Conservation (phyloP, 2,329 filamentous ascomycete genomes). For the Colletotrichum acutatum region DNA sequence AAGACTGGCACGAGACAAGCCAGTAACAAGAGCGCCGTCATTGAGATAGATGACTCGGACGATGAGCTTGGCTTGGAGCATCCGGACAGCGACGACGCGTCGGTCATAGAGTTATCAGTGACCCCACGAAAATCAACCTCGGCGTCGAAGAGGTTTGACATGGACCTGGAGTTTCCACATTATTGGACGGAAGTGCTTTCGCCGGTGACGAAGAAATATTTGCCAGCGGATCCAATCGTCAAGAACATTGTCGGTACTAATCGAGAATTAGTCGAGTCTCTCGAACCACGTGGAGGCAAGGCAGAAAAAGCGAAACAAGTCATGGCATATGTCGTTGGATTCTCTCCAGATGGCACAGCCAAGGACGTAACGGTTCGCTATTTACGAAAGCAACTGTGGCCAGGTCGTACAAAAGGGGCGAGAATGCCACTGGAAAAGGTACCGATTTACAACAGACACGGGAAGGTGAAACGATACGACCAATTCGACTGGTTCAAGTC, state of each 20-base stretch:
- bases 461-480: constrained; percentile 81
- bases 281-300: constrained; percentile 85
- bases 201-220: constrained; percentile 80
- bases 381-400: constrained; percentile 81
- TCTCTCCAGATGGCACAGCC: constrained; percentile 84
- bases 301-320: constrained; percentile 90
- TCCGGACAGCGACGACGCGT: constrained; percentile 68
- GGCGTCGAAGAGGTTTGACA: constrained; percentile 69
- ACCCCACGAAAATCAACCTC: constrained; percentile 51
- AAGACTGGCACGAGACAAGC: neutral
- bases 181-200: constrained; percentile 96
- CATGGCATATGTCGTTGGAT: constrained; percentile 88
- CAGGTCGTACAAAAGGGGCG: constrained; percentile 89
- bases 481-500: constrained; percentile 90
- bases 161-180: constrained; percentile 83
- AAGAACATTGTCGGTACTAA: constrained; percentile 76
- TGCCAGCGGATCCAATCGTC: constrained; percentile 82
- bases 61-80: constrained; percentile 45
- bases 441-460: constrained; percentile 79
- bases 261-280: constrained; percentile 75
- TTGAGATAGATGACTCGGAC: constrained; percentile 24
- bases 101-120: constrained; percentile 65
- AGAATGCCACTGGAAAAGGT: constrained; percentile 84
- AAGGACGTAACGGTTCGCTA: constrained; percentile 97
- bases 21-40: constrained; percentile 10